phyloP scores from a whole-genome alignment of 495 filamentous ascomycete species.

The Pyronema omphalodes region DNA sequence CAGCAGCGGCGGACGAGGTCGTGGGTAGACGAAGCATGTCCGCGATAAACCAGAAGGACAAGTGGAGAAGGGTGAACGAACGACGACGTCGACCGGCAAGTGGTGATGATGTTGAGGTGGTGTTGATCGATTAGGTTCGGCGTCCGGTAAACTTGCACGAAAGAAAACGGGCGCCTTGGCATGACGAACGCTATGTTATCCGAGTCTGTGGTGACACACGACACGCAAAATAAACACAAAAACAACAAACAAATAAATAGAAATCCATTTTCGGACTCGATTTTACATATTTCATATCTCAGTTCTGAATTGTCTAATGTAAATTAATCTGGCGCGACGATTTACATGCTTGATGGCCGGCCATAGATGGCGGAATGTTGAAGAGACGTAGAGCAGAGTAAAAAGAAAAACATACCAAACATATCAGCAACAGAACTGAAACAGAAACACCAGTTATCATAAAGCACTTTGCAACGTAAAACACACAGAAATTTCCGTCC shows the following conservation, averaged over 20 bases:
- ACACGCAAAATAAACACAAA: too few species aligned
- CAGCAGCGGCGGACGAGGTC: conserved; percentile 11
- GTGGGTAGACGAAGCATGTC: conserved; percentile 19
- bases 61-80: background rate
- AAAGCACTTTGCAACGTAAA: background rate
- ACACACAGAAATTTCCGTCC: background rate
- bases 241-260: too few species aligned
- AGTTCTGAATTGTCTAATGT: background rate
- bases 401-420: background rate
- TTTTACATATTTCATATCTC: too few species aligned
- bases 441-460: background rate
- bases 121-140: conserved; percentile 2
- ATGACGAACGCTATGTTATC: background rate
- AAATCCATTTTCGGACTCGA: too few species aligned
- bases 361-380: background rate
- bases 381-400: background rate
- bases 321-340: background rate
- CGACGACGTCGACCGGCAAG: background rate
- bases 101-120: conserved; percentile 1
- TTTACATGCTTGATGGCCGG: background rate
- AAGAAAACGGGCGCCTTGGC: conserved; percentile 3
- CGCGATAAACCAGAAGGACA: conserved; percentile 4
- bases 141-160: background rate
- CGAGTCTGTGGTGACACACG: background rate
- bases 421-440: background rate